Base-by-base conservation (phyloP, 129 eudicot species). In the Apium graveolens region DNA sequence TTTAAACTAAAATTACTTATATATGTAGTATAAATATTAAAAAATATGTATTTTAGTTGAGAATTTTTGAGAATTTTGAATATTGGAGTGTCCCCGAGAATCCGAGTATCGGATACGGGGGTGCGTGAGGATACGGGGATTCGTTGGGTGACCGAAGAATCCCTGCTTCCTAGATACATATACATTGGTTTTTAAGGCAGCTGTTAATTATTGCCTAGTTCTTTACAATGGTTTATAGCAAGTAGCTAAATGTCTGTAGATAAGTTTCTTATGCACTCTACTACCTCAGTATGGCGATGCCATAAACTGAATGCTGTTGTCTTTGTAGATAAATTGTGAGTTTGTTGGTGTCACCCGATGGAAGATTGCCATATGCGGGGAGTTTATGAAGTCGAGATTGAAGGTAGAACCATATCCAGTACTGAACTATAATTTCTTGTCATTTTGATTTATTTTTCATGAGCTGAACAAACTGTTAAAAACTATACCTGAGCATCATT, bases 291-390 rank as follows among this genome's bases (percentile, higher is more conserved):
- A 79, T 76, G 62, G 46, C 39, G 10, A 66, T 76, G 24, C 81
- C 26, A 35, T 76, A 73, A 66, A n/a, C 43, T 72, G 78, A 20
- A 14, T 39, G 80, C 48, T 70, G 70, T 42, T 53, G 77, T 55
- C 43, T 76, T 86, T 35, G 42, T 70, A 93, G 98, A 86, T 96
- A 55, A 89, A 62, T 43, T 96, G 99, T 27, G 99, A 90, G 82
- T 96, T 86, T 86, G 88, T 96, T 80, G 81, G 86, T 46, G 76
- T 92, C 69, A 90, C 97, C 26, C 89, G 81, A 86, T 96, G 99
- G 97, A 96, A 85, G 86, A 86, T 92, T 78, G 97, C 99, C 74
- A 90, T 96, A 78, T 96, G 97, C 38, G 99, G 99, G 82, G 99
- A 96, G 86, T 96, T 81, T 76, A 90, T 90, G 97, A 96, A 89